These are phyloP conservation scores for Neurospora sp. DNA, from an alignment of 495 filamentous ascomycete species.

Conservation along the genomic window DNA sequence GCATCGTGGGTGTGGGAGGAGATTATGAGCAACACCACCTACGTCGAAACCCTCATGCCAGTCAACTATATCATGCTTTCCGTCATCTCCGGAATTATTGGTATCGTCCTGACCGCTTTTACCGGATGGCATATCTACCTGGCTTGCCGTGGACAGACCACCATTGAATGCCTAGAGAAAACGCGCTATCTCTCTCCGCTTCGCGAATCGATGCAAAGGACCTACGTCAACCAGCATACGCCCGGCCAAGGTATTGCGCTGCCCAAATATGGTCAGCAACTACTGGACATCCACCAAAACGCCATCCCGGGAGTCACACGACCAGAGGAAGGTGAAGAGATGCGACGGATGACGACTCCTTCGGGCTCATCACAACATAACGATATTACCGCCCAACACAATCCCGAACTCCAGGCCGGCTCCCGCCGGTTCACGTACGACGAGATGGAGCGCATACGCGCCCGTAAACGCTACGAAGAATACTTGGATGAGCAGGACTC, in stretches of 20 bases:
- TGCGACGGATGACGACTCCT: constrained; percentile 10
- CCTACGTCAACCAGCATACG: constrained; percentile 42
- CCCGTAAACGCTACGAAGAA: constrained; percentile 64
- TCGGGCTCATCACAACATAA: background rate
- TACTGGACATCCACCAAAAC: constrained; percentile 74
- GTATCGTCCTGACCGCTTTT: constrained; percentile 78
- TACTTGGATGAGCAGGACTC: constrained; percentile 85
- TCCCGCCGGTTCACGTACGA: constrained; percentile 49
- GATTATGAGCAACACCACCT: constrained; percentile 53
- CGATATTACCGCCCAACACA: constrained; percentile 12
- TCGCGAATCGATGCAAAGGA: constrained; percentile 55
- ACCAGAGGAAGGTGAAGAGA: constrained; percentile 67
- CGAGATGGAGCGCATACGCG: constrained; percentile 59
- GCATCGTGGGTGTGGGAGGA: constrained; percentile 72
- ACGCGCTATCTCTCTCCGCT: constrained; percentile 81
- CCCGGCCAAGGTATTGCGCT: constrained; percentile 36
- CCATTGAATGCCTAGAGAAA: constrained; percentile 91
- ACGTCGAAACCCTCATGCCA: constrained; percentile 61
- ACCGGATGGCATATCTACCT: constrained; percentile 88
- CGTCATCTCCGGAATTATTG: constrained; percentile 83
- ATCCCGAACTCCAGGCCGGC: constrained; percentile 41
- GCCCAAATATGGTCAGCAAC: constrained; percentile 62
- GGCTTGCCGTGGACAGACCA: constrained; percentile 68
- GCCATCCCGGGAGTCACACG: constrained; percentile 70
- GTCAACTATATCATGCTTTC: constrained; percentile 84